phyloP scores from a whole-genome alignment of 2,329 filamentous ascomycete species.

The Trichoderma cornu-damae region DNA sequence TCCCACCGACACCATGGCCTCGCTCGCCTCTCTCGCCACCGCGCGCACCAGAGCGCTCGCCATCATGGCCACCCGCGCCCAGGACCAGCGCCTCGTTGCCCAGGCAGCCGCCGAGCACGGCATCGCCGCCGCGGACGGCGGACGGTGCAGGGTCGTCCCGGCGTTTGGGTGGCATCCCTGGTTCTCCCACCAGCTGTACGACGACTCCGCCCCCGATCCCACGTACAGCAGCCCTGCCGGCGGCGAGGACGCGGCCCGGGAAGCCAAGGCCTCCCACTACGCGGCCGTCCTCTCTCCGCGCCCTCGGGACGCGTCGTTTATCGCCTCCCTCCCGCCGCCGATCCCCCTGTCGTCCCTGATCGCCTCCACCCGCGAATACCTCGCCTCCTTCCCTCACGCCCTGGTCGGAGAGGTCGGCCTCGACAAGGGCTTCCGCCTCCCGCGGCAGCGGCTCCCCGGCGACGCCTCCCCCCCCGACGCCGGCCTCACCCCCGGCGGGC shows the following conservation, averaged over 20 bases:
- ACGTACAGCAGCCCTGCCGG: constrained; percentile 35
- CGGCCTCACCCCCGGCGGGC: constrained; percentile 59
- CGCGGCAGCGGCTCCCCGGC: constrained; percentile 48
- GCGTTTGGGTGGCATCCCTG: constrained; percentile 87
- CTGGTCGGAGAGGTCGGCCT: constrained; percentile 74
- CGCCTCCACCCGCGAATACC: constrained; percentile 47
- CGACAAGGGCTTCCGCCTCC: constrained; percentile 72
- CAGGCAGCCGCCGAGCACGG: constrained; percentile 55
- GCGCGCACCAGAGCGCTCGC: constrained; percentile 56
- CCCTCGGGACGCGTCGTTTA: constrained; percentile 40
- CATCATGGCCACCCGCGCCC: constrained; percentile 69
- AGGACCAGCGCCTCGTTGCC: constrained; percentile 70
- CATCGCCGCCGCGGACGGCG: constrained; percentile 28
- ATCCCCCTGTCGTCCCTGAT: constrained; percentile 55
- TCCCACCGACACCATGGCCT: constrained; percentile 70
- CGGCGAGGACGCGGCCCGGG: constrained; percentile 18
- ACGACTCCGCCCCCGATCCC: constrained; percentile 43
- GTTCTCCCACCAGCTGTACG: constrained; percentile 74
- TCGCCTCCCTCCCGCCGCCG: constrained; percentile 53
- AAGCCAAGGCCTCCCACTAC: constrained; percentile 56
- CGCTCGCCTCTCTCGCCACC: constrained; percentile 47
- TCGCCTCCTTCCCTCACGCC: constrained; percentile 56
- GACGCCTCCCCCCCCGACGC: constrained; percentile 27
- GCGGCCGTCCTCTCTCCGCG: constrained; percentile 57
- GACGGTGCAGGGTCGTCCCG: constrained; percentile 44